Evolutionary conservation across 176 grass and related monocot species (phyloP).

Genomic region (Zoysia japonica): DNA sequence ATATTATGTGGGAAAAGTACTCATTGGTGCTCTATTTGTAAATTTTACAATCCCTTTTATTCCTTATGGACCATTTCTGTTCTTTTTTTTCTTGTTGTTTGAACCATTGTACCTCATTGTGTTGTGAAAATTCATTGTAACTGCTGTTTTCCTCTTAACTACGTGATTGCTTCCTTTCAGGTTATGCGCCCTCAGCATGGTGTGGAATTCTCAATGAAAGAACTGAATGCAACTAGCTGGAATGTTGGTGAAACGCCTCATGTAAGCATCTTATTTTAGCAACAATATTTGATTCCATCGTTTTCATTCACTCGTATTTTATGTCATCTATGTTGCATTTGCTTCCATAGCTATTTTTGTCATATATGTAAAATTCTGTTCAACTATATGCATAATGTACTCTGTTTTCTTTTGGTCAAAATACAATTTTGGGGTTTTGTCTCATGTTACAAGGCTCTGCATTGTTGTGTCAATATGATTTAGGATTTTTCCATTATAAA

Average conservation of each 20-base stretch:
- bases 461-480: not conserved
- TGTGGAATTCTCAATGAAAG: slow-evolving; percentile 51
- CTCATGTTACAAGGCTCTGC: not conserved
- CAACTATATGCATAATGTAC: not conserved
- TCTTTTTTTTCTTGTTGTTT: too few species aligned
- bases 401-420: slow-evolving; percentile 15
- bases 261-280: slow-evolving; percentile 36
- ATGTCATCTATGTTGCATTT: not conserved
- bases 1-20: not conserved
- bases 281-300: not conserved
- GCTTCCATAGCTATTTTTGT: slow-evolving; percentile 7
- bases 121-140: not conserved
- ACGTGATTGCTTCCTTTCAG: slow-evolving; percentile 28
- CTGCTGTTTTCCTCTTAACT: not conserved
- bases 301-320: slow-evolving; percentile 12
- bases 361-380: not conserved
- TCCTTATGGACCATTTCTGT: not conserved
- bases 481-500: not conserved
- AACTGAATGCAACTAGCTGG: slow-evolving; percentile 62
- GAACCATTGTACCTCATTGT: not conserved
- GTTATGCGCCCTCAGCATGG: slow-evolving; percentile 61
- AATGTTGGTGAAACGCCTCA: slow-evolving; percentile 60
- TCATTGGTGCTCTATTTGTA: not conserved
- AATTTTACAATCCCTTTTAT: not conserved
- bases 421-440: not conserved